These are phyloP conservation scores for Fraxinus quadrangulata DNA, from an alignment of 257 asterid species.

Conservation along the genomic window DNA sequence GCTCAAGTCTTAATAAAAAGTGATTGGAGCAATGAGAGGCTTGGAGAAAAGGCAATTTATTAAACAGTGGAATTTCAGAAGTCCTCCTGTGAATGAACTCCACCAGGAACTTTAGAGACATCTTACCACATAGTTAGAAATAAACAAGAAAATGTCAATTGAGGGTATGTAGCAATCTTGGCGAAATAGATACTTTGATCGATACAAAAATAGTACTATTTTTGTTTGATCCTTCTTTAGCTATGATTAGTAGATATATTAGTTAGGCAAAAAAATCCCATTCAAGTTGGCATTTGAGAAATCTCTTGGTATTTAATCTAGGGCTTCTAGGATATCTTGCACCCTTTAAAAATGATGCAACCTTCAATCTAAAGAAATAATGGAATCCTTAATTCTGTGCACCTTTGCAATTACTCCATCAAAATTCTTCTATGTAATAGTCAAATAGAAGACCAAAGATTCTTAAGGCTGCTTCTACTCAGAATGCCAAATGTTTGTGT, in stretches of 20 bases:
- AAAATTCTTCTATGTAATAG: background rate
- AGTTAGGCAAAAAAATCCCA: background rate
- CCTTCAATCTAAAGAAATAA: background rate
- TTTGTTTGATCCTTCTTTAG: background rate
- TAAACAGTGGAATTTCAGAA: background rate
- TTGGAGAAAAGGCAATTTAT: too few relatives aligned
- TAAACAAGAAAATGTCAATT: background rate
- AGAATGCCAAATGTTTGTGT: background rate
- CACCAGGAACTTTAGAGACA: background rate
- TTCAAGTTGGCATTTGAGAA: background rate
- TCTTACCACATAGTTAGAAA: background rate
- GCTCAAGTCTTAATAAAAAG: background rate
- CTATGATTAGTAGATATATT: too few relatives aligned
- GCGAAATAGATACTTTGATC: background rate
- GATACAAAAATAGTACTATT: too few relatives aligned
- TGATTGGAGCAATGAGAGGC: background rate
- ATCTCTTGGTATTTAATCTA: background rate
- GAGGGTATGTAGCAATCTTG: background rate
- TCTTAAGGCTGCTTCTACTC: background rate
- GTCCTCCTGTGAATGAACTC: background rate
- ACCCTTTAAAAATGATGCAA: background rate
- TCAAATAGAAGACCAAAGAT: background rate
- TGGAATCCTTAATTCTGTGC: background rate
- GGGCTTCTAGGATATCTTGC: background rate
- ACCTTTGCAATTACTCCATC: background rate